These are phyloP conservation scores for Cucurbita moschata DNA, from an alignment of 306 rosid species.

Conservation along the genomic window DNA sequence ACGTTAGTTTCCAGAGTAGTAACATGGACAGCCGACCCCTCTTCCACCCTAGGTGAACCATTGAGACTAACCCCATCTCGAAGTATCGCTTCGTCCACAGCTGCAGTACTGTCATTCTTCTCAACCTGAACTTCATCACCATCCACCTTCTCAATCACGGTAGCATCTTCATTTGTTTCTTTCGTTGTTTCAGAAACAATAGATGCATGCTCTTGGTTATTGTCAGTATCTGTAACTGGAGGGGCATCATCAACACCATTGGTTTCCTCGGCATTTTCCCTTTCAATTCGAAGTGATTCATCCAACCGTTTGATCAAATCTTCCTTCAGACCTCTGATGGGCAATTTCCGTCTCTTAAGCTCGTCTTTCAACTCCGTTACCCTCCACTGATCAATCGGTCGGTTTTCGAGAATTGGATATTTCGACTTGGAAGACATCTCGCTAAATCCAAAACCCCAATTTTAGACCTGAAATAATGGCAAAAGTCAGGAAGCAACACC, in stretches of 20 bases:
- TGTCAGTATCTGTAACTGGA: conserved; percentile 8
- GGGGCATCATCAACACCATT: conserved; percentile 19
- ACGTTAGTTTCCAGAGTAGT: conserved; percentile 26
- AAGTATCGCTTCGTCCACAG: conserved; percentile 18
- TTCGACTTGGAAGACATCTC: conserved; percentile 47
- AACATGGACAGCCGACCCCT: conserved; percentile 14
- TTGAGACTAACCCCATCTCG: conserved; percentile 16
- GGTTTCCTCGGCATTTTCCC: conserved; percentile 24
- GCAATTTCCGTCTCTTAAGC: conserved; percentile 61
- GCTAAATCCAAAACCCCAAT: conserved; percentile 22
- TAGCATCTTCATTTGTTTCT: conserved; percentile 14
- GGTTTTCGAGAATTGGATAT: conserved; percentile 52
- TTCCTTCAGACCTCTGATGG: conserved; percentile 72
- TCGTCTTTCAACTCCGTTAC: conserved; percentile 87
- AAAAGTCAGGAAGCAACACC: conserved; percentile 1
- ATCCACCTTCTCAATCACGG: conserved; percentile 17
- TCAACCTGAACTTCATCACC: conserved; percentile 17
- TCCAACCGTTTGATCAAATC: conserved; percentile 75
- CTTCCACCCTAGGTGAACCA: conserved; percentile 22
- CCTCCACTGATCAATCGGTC: conserved; percentile 83
- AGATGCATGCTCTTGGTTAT: conserved; percentile 8
- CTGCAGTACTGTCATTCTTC: conserved; percentile 13
- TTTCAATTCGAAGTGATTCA: conserved; percentile 49
- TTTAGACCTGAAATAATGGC: conserved; percentile 16
- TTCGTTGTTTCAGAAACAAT: conserved; percentile 14